Evolutionary conservation across 73 alveolate species (phyloP), one percentile per base, ranked within the genome.

Genomic region (Paramecium tetraurelia): DNA sequence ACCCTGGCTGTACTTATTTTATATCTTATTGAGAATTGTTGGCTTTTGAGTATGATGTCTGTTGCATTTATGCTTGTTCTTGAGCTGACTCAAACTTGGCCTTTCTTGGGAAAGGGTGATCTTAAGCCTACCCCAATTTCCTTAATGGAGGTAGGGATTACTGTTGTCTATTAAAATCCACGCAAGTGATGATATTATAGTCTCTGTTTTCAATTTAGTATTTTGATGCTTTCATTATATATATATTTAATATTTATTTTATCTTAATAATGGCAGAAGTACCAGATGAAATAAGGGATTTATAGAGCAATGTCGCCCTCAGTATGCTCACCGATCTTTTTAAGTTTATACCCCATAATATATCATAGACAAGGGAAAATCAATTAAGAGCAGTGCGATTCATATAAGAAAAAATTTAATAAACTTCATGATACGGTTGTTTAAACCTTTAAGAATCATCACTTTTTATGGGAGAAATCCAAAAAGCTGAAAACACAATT

Each of bases 361-460:
- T 18, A n/a, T 44, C 75, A 38, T 84, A 72, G 90, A 27, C 58
- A 86, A 85, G 87, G 94, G 18, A 93, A 75, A 68, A 44, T 63
- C 27, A 46, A 89, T 33, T 72, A 48, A 70, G 96, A 87, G 85
- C 57, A 89, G 72, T 89, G 87, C 75, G 96, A 93, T 86, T 71
- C 92, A 38, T 86, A 50, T 7, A 93, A 93, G 92, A 94, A 84
- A 43, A 93, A 92, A 43, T 93, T 93, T 89, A 58, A 93, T 57
- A 71, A 75, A 20, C 77, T 93, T 8, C 96, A 93, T 77, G 95
- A 93, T 53, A 77, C 93, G 5, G 93, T 93, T 24, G 95, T 92
- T 31, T 86, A 93, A 80, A 86, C 95, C 16, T 93, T 92, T 76
- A 80, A 93, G 75, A 93, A 93, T 63, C 95, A 77, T 50, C 86